phyloP scores from a whole-genome alignment of 768 basidiomycete genomes.

The Boletus rubropictus region DNA sequence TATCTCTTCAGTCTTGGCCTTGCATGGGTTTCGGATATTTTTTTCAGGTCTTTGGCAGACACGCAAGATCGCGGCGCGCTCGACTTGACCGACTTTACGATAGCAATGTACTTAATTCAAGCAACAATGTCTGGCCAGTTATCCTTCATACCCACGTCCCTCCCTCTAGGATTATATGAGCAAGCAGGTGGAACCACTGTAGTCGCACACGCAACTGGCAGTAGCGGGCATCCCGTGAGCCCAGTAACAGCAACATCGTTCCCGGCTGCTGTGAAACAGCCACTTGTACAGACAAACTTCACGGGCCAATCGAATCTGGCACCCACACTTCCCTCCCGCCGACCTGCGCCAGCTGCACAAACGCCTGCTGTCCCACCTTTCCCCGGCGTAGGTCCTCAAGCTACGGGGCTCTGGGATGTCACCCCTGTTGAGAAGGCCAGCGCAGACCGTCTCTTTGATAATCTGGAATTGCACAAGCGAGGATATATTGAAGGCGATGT shows the following conservation, averaged over 20 bases:
- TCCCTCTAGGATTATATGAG: conserved; percentile 85
- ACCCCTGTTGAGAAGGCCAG: conserved; percentile 70
- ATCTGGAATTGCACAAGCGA: conserved; percentile 65
- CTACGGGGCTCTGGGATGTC: conserved; percentile 68
- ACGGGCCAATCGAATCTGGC: conserved; percentile 34
- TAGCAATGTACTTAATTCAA: conserved; percentile 96
- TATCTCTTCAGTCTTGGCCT: not conserved
- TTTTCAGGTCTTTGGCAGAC: conserved; percentile 83
- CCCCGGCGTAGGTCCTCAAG: conserved; percentile 23
- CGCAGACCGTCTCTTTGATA: conserved; percentile 74
- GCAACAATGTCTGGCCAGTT: conserved; percentile 79
- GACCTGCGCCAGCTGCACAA: conserved; percentile 14
- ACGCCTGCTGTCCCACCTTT: conserved; percentile 25
- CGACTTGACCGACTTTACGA: conserved; percentile 86
- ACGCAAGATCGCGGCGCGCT: conserved; percentile 86
- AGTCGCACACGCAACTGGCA: conserved; percentile 51
- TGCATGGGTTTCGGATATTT: not conserved
- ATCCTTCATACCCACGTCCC: conserved; percentile 59
- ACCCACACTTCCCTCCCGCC: conserved; percentile 22
- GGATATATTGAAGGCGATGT: conserved; percentile 90
- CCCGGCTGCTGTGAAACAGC: conserved; percentile 51
- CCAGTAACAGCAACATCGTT: conserved; percentile 41
- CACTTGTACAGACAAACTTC: conserved; percentile 51
- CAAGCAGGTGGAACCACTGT: conserved; percentile 54
- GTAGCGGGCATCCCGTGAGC: conserved; percentile 55